Conservation (phyloP, 495 filamentous ascomycete species). For the Aspergillus conjunctus region DNA sequence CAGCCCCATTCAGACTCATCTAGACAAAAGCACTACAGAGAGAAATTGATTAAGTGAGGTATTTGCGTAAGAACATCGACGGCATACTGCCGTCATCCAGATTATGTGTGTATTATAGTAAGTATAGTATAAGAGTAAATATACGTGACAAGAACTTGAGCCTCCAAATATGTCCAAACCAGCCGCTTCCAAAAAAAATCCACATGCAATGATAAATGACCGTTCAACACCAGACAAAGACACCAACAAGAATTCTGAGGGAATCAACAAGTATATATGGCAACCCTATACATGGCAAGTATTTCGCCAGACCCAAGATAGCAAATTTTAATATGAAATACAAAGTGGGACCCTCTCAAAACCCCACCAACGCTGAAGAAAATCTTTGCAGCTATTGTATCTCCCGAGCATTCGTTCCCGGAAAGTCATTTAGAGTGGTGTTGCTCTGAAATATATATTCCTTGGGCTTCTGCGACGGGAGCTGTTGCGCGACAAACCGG, state of each 20-base stretch:
- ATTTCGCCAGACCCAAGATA: too few relatives aligned
- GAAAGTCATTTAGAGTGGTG: conserved; percentile 44
- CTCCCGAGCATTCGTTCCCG: neutral
- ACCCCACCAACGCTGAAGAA: too few relatives aligned
- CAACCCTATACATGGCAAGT: conserved; percentile 18
- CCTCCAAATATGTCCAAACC: conserved; percentile 26
- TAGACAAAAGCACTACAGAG: neutral
- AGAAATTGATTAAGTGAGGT: neutral
- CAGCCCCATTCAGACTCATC: neutral
- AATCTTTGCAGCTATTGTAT: conserved; percentile 11
- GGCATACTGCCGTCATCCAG: conserved; percentile 1
- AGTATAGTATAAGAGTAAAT: conserved; percentile 22
- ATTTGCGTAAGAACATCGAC: neutral
- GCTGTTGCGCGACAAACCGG: conserved; percentile 42
- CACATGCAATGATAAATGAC: conserved; percentile 22
- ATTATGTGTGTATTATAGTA: conserved; percentile 31
- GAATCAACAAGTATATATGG: conserved; percentile 18
- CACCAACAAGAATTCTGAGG: conserved; percentile 22
- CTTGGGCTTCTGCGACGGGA: conserved; percentile 44
- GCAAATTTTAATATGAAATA: conserved; percentile 6
- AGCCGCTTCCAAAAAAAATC: conserved; percentile 23
- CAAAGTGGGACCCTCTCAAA: neutral
- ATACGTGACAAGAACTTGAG: conserved; percentile 25
- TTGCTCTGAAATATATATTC: conserved; percentile 50
- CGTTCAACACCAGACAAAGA: conserved; percentile 16